Base-by-base conservation (phyloP, 2,329 filamentous ascomycete genomes). In the Diaporthe humulicola region DNA sequence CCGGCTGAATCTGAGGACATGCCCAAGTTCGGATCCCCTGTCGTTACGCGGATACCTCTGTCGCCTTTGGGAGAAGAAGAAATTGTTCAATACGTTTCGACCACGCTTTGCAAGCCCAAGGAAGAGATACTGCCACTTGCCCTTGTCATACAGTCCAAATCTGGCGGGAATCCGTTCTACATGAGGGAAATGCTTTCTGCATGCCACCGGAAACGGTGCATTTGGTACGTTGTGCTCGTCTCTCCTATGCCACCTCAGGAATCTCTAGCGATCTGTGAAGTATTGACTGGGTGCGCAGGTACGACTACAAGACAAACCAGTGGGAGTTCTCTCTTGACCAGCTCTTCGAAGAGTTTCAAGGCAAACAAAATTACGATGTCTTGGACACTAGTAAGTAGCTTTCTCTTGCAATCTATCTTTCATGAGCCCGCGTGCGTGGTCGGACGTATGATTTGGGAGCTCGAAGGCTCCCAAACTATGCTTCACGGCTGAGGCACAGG, bases 251-350 rank as follows among this genome's bases (percentile, higher is more conserved):
- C 25, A 22, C 1, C 14, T 64, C 4, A 6, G 22, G 22, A 38
- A 1, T 9, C 8, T 48, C 25, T 19, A n/a, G 28, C 40, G 40
- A 33, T 28, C 15, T 30, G 5, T 3, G 2, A 45, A 22, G 15
- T 30, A 48, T 45, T 64, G 40, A 64, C 40, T 64, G 40, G 28
- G 25, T 64, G 12, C 60, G 40, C 28, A 64, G 60, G 60, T 64
- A 72, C 30, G 95, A 95, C 76, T 98, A 97, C 88, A 92, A 92
- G 78, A 91, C 93, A 77, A 94, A 92, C 61, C 89, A 90, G 60
- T 98, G 96, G 96, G 89, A 93, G 58, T 98, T 93, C 81, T 93
- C 97, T 80, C 85, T 98, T 15, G 95, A 98, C 82, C 91, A 90
- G 77, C 91, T 98, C 1, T 98, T 98, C 80, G 92, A 93, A 61